Percentiles rank a stretch among this genome's conserved stretches.
Evolutionary conservation across 768 basidiomycete genomes (phyloP).

Genomic region (Pulveroboletus sp.): DNA sequence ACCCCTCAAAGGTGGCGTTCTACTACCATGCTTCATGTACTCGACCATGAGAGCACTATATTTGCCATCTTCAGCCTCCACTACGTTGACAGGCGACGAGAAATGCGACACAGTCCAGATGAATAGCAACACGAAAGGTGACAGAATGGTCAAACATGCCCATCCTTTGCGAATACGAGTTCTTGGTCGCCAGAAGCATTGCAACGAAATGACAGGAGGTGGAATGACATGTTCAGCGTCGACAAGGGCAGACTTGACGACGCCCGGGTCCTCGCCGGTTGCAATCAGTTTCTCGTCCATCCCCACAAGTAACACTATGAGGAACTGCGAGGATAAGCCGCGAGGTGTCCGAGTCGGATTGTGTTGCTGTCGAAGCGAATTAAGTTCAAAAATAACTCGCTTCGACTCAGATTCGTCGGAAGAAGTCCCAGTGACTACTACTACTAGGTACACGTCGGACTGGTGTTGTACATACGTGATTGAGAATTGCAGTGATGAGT

Average conservation of each 20-base stretch:
- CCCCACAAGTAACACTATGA: no score
- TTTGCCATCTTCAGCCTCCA: slow-evolving; percentile 8
- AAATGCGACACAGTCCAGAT: slow-evolving; percentile 11
- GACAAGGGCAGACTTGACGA: background rate
- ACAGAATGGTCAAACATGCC: slow-evolving; percentile 4
- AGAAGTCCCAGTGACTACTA: no score
- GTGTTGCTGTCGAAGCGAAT: no score
- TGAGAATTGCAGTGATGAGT: no score
- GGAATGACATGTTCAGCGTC: slow-evolving; percentile 11
- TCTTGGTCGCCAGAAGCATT: background rate
- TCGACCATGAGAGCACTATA: slow-evolving; percentile 16
- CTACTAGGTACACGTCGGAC: no score
- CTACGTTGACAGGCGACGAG: background rate
- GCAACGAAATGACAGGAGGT: slow-evolving; percentile 14
- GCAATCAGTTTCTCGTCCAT: slow-evolving; percentile 20
- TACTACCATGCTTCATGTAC: slow-evolving; percentile 16
- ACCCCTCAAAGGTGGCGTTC: slow-evolving; percentile 26
- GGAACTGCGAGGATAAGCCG: background rate
- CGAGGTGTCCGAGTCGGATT: no score
- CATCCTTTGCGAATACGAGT: slow-evolving; percentile 14
- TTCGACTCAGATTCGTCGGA: no score
- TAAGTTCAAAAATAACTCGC: no score
- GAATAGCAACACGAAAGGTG: slow-evolving; percentile 12
- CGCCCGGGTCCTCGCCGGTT: background rate
- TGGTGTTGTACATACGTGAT: no score